Evolutionary conservation across 169 alveolate genomes (phyloP), one percentile per base, ranked within the genome.

Genomic region (Plasmodium sp.): DNA sequence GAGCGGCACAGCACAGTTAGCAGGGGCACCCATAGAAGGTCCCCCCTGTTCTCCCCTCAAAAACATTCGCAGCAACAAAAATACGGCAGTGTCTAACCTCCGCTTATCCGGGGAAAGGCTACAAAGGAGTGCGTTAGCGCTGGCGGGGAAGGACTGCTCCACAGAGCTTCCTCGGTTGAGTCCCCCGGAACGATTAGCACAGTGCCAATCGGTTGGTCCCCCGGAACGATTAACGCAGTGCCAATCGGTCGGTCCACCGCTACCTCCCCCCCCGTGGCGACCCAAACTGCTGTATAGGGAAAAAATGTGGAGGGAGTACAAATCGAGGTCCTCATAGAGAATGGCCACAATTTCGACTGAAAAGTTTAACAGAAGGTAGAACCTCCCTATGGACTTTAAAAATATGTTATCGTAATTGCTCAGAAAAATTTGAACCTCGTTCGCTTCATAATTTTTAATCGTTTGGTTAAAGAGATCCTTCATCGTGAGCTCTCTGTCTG

Each of bases 331-430:
- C 81, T 86, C 93, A 45, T 86, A 86, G 12, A 86, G 73, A 5
- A 56, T 75, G 31, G 93, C 62, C 12, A 86, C 34, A 36, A 86
- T 54, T 86, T 86, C 93, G 7, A 86, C 43, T 6, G 93, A 86
- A 36, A 86, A 86, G 56, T 56, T 86, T 56, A 86, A 45, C 14
- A 86, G 16, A 86, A 86, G 93, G 71, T 86, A 86, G 39, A 86
- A 86, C 39, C 86, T 39, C 18, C 48, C 71, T n/a, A 86, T 86
- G 33, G 88, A 51, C 81, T 86, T 86, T 54, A 86, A 86, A 77
- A 86, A 86, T 51, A 86, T 67, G 45, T 86, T 74, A 39, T 86
- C 93, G 71, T 86, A 86, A 56, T 77, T 75, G 54, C 93, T 86
- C 54, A 86, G 56, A 86, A 77, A 86, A n/a, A 86, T 33, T 12